Conservation (phyloP, 2,329 filamentous ascomycete species). For the Xylariaceae sp. region DNA sequence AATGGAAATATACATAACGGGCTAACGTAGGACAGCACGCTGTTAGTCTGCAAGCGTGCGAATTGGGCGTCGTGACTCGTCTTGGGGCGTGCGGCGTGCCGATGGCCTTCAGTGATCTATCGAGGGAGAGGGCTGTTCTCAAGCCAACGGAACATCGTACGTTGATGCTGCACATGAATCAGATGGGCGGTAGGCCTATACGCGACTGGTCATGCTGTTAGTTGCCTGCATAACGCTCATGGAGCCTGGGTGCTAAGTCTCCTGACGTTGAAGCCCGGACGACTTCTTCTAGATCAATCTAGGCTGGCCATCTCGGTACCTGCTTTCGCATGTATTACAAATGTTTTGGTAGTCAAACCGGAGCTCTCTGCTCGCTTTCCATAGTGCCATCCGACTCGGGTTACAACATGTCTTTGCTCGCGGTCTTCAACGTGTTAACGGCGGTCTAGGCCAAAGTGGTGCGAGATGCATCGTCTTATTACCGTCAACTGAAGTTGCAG, state of each 20-base stretch:
- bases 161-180: too few relatives aligned
- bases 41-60: too few relatives aligned
- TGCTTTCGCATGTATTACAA: neutral
- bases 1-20: too few relatives aligned
- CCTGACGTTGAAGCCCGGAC: neutral
- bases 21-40: too few relatives aligned
- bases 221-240: neutral
- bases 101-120: too few relatives aligned
- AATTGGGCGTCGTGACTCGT: too few relatives aligned
- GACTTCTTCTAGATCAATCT: neutral
- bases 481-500: neutral
- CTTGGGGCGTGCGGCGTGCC: too few relatives aligned
- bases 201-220: neutral
- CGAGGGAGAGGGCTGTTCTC: too few relatives aligned
- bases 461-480: neutral
- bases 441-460: conserved; percentile 1
- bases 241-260: neutral
- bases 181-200: too few relatives aligned
- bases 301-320: neutral
- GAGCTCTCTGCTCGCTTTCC: neutral
- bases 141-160: neutral
- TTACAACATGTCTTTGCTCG: neutral
- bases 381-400: neutral
- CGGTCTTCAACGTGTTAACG: neutral
- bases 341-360: neutral